Base-by-base conservation (phyloP, 129 eudicot species). In the Artemisia argyi region DNA sequence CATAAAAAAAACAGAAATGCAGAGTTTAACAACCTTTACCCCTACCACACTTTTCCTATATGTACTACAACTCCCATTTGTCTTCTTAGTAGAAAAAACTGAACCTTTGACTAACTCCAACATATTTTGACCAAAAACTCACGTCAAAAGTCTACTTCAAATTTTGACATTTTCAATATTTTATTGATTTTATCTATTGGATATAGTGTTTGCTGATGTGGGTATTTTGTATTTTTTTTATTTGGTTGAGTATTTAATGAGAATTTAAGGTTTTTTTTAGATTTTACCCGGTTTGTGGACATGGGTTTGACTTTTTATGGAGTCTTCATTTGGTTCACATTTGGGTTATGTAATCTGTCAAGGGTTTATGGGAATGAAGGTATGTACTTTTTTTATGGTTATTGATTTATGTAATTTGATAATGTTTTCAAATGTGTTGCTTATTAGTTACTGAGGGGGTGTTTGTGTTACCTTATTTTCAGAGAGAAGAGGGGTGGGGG, bases 341-440 rank as follows among this genome's bases (percentile, higher is more conserved):
- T 81, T 53, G 71, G 82, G 51, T 44, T 76, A 22, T 53, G 54
- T 44, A 48, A 74, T 20, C 53, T 79, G 48, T 65, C 74, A 22
- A 73, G 59, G 24, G 88, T 70, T 57, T 65, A 78, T 18, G 80
- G 79, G 32, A 87, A 81, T 77, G 88, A 75, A 83, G 80, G 82
- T 83, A 18, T 32, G 75, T 69, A 28, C 1, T 24, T 24, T 12
- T 52, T 19, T 28, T 55, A 51, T 35, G 48, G 18, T 39, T 71
- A 61, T 68, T 51, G 56, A 51, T 3, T 0, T 11, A 0, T 51
- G n/a, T 55, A 64, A 55, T 71, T 71, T 64, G 19, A 54, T 62
- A 11, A 19, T 5, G 47, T 42, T 5, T 44, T 35, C 61, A 32
- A 39, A 50, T 54, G 46, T 39, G 46, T 39, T 39, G 46, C 39